A percentile compares a stretch with the other conserved stretches of the same genome.
These are phyloP conservation scores for Basipetospora chlamydospora DNA, from an alignment of 2,329 filamentous ascomycete genomes.

Conservation along the genomic window DNA sequence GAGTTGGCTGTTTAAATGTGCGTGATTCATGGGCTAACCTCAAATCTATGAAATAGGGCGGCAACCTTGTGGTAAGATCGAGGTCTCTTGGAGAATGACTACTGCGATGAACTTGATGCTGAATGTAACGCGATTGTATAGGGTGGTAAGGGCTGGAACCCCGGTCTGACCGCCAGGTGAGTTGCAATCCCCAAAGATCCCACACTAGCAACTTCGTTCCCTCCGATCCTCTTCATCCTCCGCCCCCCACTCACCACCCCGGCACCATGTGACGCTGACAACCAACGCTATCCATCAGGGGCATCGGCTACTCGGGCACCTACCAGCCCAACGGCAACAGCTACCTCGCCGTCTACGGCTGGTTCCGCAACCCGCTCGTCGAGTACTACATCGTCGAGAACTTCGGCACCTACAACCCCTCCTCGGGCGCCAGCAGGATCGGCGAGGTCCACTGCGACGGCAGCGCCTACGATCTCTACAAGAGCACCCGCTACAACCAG, in stretches of 20 bases:
- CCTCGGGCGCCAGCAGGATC: conserved; percentile 16
- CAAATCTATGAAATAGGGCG: no score
- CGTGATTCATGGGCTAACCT: no score
- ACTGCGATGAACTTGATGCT: no score
- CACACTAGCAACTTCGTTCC: conserved; percentile 21
- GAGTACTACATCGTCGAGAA: conserved; percentile 24
- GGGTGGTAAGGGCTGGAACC: conserved; percentile 43
- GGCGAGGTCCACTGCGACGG: conserved; percentile 22
- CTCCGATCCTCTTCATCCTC: no score
- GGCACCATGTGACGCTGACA: no score
- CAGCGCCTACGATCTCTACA: conserved; percentile 21
- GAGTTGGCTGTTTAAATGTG: no score
- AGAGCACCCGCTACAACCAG: conserved; percentile 22
- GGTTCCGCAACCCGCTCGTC: conserved; percentile 19
- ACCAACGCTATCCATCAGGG: no score
- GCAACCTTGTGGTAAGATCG: conserved; percentile 32
- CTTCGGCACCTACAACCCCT: conserved; percentile 21
- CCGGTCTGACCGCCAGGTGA: conserved; percentile 18
- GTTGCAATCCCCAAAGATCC: no score
- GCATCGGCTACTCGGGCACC: conserved; percentile 15
- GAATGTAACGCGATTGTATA: no score
- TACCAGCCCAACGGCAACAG: conserved; percentile 18
- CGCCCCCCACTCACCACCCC: no score
- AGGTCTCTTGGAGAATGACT: no score
- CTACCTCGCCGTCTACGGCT: conserved; percentile 23